phyloP scores from a whole-genome alignment of 805 yeast genomes.

The Cyberlindnera veronae region DNA sequence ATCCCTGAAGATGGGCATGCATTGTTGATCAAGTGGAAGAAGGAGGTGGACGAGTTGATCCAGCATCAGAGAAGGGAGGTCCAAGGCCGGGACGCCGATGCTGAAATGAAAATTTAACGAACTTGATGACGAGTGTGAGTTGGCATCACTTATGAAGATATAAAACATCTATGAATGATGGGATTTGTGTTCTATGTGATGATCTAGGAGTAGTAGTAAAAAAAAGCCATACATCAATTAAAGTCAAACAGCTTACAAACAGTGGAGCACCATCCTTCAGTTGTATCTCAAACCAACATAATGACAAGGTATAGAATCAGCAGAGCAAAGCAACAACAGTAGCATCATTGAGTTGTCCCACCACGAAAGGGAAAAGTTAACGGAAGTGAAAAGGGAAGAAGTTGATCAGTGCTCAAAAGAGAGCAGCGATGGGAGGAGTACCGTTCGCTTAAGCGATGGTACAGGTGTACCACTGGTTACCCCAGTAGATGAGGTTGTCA shows the following conservation, averaged over 20 bases:
- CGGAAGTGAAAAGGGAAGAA: background rate
- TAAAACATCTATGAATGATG: no score
- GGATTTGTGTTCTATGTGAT: no score
- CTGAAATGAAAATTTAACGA: background rate
- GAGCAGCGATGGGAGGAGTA: background rate
- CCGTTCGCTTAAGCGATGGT: slow-evolving; percentile 9
- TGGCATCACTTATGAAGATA: no score
- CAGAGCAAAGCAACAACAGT: background rate
- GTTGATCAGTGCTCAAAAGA: background rate
- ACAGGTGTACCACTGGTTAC: slow-evolving; percentile 8
- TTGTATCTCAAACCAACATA: background rate
- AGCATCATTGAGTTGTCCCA: background rate
- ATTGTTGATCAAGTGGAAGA: slow-evolving; percentile 45
- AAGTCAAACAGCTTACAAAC: background rate
- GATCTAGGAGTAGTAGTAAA: background rate
- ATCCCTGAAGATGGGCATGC: slow-evolving; percentile 25
- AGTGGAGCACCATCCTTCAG: background rate
- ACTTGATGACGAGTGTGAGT: no score
- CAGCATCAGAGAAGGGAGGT: background rate
- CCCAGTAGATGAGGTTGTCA: slow-evolving; percentile 9
- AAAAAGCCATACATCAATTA: background rate
- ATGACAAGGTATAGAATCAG: background rate
- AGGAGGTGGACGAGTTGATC: slow-evolving; percentile 8
- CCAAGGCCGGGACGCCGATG: background rate
- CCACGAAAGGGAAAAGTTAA: background rate